Evolutionary conservation across 2,329 filamentous ascomycete genomes (phyloP).

Genomic region (Phyllosticta citriasiana): DNA sequence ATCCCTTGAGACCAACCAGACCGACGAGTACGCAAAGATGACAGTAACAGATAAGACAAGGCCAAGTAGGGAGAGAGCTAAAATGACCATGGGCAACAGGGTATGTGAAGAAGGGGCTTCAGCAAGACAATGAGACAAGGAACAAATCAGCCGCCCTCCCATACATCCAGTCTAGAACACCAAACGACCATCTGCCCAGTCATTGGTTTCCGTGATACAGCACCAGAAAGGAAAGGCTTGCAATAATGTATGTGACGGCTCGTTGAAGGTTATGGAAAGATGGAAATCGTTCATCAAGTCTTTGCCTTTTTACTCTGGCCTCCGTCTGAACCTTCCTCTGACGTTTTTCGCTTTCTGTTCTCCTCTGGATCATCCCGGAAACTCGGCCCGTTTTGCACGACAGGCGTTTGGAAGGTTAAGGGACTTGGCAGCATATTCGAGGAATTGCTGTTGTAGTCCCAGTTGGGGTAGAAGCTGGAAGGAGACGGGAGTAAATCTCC

Average conservation of each 20-base stretch:
- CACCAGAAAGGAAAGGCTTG: not conserved
- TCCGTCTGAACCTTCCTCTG: constrained; percentile 24
- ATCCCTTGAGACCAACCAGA: not conserved
- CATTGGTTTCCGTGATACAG: not conserved
- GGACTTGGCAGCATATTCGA: constrained; percentile 86
- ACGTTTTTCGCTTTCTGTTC: constrained; percentile 31
- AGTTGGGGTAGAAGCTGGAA: constrained; percentile 85
- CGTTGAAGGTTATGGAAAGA: not conserved
- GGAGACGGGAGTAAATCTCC: constrained; percentile 83
- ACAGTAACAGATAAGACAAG: not conserved
- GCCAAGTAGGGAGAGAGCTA: not conserved
- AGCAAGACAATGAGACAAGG: not conserved
- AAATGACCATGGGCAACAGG: not conserved
- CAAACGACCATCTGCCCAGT: not conserved
- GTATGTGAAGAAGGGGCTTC: not conserved
- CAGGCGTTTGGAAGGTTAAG: constrained; percentile 81
- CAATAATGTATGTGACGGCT: not conserved
- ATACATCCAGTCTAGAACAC: not conserved
- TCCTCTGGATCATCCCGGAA: constrained; percentile 32
- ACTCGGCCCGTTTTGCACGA: constrained; percentile 33
- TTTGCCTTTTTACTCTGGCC: constrained; percentile 27
- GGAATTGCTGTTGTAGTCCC: constrained; percentile 62
- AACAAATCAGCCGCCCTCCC: not conserved
- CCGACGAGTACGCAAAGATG: not conserved
- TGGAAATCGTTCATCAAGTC: constrained; percentile 14